Evolutionary conservation across 2,329 filamentous ascomycete species (phyloP), one percentile per base, ranked within the genome.

Genomic region (Penicillium sp.): DNA sequence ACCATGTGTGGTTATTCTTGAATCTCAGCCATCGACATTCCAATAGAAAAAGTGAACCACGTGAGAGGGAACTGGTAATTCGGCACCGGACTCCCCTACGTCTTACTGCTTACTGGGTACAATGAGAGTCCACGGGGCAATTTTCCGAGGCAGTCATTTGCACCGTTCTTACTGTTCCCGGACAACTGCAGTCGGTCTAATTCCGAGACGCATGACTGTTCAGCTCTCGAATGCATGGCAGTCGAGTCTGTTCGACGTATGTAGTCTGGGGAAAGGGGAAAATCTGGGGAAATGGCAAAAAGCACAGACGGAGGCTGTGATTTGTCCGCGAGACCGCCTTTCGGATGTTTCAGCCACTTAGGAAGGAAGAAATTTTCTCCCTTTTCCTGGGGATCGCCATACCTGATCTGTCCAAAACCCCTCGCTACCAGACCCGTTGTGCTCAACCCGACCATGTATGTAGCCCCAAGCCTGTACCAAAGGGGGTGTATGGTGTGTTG

Each of bases 201-300:
- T 31, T 31, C 13, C 29, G 11, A 31, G 35, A 31, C 11, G 29
- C 36, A 46, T 46, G 35, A 39, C 35, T 22, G 19, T 5, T 22
- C 19, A 22, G 19, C 19, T 34, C 7, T 13, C 10, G 22, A 25
- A 25, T 25, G 22, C 22, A 7, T 6, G 4, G 22, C 22, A 25
- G 7, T 25, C 22, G 22, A 25, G n/a, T n/a, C n/a, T 8, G 22
- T 25, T 16, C 36, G n/a, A n/a, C n/a, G n/a, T n/a, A n/a, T n/a
- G n/a, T n/a, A 56, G 53, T 59, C 58, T 47, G 58, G 58, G 59
- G 59, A 58, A 58, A 59, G 13, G 14, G 38, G 51, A 57, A 59
- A 61, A 61, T 60, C 59, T 59, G 59, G 59, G 59, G 59, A 61
- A 62, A 44, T 27, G 13, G 25, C 40, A 41, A 53, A 53, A 29